Conservation (phyloP, 768 basidiomycete genomes). For the Psilocybe azurescens region DNA sequence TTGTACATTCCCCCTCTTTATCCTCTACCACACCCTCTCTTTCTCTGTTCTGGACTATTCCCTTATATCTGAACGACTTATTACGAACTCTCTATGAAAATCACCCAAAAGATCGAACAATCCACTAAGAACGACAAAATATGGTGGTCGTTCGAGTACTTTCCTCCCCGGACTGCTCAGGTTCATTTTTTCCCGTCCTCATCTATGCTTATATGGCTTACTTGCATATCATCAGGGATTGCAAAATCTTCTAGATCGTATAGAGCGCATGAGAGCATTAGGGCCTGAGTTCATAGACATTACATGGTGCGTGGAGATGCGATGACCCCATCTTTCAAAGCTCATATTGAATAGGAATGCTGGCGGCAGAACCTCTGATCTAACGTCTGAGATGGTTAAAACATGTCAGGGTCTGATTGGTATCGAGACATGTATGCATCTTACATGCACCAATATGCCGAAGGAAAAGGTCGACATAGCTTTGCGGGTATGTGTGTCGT, state of each 20-base stretch:
- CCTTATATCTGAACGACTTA: constrained; percentile 18
- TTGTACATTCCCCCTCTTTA: constrained; percentile 14
- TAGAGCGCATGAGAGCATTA: constrained; percentile 94
- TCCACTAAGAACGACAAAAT: constrained; percentile 84
- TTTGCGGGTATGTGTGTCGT: constrained; percentile 63
- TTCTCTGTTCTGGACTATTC: constrained; percentile 26
- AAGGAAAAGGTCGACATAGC: constrained; percentile 93
- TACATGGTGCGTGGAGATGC: constrained; percentile 70
- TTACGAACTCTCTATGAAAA: constrained; percentile 71
- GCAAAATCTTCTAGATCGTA: constrained; percentile 97
- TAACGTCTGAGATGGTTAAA: constrained; percentile 93
- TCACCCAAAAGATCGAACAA: constrained; percentile 91
- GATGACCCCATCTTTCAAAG: background rate
- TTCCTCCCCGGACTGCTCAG: constrained; percentile 95
- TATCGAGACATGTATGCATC: constrained; percentile 97
- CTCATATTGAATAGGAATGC: constrained; percentile 74
- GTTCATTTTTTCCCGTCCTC: constrained; percentile 41
- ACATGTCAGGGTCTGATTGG: constrained; percentile 93
- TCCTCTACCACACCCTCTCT: constrained; percentile 20
- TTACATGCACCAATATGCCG: constrained; percentile 99
- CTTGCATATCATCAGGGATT: constrained; percentile 59
- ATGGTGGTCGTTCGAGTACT: constrained; percentile 99
- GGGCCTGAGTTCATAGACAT: constrained; percentile 99
- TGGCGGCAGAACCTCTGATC: constrained; percentile 92
- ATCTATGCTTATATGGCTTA: background rate